A percentile compares a stretch with the other conserved stretches of the same genome.
Conservation (phyloP, 2,329 filamentous ascomycete genomes). For the Xylaria sp. region DNA sequence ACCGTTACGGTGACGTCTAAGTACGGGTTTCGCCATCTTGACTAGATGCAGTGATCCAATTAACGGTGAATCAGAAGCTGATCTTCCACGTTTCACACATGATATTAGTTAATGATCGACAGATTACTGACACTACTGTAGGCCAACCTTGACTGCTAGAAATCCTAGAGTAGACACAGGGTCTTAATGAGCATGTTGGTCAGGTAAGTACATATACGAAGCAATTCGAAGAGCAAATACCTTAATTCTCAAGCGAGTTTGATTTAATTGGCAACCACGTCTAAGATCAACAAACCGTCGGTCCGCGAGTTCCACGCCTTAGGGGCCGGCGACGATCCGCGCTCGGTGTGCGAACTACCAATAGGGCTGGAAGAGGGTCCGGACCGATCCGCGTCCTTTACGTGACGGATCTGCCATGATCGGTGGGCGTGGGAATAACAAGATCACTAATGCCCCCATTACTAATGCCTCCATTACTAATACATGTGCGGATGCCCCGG, state of each 20-base stretch:
- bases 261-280: not conserved
- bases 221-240: not conserved
- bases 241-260: not conserved
- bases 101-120: conserved; percentile 1
- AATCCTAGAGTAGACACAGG: not conserved
- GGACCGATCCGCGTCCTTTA: conserved; percentile 13
- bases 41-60: not conserved
- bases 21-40: not conserved
- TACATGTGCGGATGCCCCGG: too few species aligned
- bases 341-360: conserved; percentile 22
- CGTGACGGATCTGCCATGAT: not conserved
- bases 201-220: not conserved
- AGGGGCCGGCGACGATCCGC: not conserved
- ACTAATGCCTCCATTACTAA: not conserved
- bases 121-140: not conserved
- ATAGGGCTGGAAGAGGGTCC: conserved; percentile 1
- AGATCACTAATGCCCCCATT: not conserved
- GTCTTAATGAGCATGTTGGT: not conserved
- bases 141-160: not conserved
- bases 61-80: not conserved
- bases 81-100: not conserved
- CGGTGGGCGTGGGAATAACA: conserved; percentile 21
- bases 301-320: not conserved
- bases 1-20: not conserved
- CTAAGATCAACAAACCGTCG: not conserved